Conservation (phyloP, 805 yeast genomes). For the Saccharomycopsis babjevae region DNA sequence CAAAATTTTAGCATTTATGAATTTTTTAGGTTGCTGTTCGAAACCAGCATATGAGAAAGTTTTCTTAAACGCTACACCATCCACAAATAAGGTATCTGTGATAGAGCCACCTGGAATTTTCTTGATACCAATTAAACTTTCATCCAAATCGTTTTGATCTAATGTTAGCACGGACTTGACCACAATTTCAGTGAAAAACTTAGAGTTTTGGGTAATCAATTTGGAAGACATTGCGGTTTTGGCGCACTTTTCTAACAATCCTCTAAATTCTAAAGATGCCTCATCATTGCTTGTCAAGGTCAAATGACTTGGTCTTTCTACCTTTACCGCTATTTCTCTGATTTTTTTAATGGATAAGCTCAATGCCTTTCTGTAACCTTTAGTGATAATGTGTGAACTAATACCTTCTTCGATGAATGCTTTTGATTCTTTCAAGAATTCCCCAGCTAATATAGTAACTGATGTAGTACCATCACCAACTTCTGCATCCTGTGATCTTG, state of each 20-base stretch:
- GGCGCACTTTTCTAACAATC: slow-evolving; percentile 74
- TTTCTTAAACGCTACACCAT: slow-evolving; percentile 96
- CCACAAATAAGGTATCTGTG: slow-evolving; percentile 81
- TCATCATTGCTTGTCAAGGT: slow-evolving; percentile 31
- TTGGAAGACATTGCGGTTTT: slow-evolving; percentile 96
- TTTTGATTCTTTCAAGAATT: slow-evolving; percentile 83
- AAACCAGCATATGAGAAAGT: slow-evolving; percentile 97
- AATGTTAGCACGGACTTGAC: slow-evolving; percentile 89
- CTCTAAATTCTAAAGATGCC: slow-evolving; percentile 43
- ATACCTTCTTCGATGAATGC: slow-evolving; percentile 92
- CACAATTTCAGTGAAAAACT: slow-evolving; percentile 89
- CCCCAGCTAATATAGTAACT: slow-evolving; percentile 90
- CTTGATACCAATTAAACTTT: slow-evolving; percentile 84
- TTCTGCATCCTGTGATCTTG: slow-evolving; percentile 95
- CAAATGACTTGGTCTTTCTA: slow-evolving; percentile 30
- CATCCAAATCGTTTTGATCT: slow-evolving; percentile 80
- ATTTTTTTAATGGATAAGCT: slow-evolving; percentile 65
- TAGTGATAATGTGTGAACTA: slow-evolving; percentile 77
- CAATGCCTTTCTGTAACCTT: slow-evolving; percentile 80
- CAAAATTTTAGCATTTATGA: slow-evolving; percentile 70
- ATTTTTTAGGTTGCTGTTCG: slow-evolving; percentile 93
- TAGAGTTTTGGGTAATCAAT: slow-evolving; percentile 76
- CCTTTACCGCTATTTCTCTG: slow-evolving; percentile 63
- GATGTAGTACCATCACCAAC: slow-evolving; percentile 99
- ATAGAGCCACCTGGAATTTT: slow-evolving; percentile 93